Evolutionary conservation across 139 green algal genomes (phyloP), one percentile per base, ranked within the genome.

Genomic region (Picochlorum sp.): DNA sequence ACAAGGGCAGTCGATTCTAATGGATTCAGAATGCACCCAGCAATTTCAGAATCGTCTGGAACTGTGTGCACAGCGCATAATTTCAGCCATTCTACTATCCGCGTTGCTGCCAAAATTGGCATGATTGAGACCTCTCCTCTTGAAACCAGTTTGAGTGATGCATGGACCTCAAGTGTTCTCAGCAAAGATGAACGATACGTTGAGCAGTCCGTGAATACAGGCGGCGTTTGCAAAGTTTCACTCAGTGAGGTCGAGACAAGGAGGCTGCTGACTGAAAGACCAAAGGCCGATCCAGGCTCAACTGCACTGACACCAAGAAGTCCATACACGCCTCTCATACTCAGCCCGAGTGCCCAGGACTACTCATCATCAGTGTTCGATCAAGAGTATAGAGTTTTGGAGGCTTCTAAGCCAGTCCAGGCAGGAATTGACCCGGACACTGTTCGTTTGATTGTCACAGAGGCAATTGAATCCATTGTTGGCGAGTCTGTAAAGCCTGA

Each of bases 401-500:
- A 34, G 23, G 28, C 6, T 6, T 58, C 59, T 5, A 14, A 23
- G 59, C 47, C 16, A n/a, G 47, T 24, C 18, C 47, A 41, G 8
- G 34, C 34, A 23, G 47, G 16, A 16, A 21, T 66, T 6, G 38
- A 51, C 24, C 3, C 50, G 4, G 38, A 58, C 3, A 20, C 18
- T 21, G 23, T 59, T 37, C 47, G 58, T 57, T 51, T 57, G 28
- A 37, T 69, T 38, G 71, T 77, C 51, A 49, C 57, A 8, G 64
- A 68, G 8, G 24, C 69, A 38, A 64, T 77, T 4, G 7, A 41
- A 20, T 28, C 58, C 3, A 64, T 73, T 41, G 24, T 74, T 51
- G 71, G 71, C 52, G 15, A 15, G 24, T 23, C 38, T 5, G 68
- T 91, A 6, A 49, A 57, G 2, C 16, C 18, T 34, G 71, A 87